Percentiles rank a stretch among this genome's conserved stretches.
These are phyloP conservation scores for Aspergillus floridensis DNA, from an alignment of 2,329 filamentous ascomycete genomes.

Conservation along the genomic window DNA sequence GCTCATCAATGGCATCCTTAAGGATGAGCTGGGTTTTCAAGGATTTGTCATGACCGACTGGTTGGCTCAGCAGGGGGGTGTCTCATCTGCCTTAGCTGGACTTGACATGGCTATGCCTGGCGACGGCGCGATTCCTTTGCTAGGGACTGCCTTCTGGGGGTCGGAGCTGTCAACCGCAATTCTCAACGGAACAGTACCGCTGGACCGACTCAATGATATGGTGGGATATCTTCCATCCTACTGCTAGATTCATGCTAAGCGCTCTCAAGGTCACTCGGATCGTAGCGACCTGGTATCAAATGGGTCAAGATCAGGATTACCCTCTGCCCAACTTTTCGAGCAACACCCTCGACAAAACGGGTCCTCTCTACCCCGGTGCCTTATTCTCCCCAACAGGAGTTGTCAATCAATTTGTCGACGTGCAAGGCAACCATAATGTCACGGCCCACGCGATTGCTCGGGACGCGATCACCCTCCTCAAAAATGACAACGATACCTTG, in stretches of 20 bases:
- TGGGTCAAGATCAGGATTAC: slow-evolving; percentile 58
- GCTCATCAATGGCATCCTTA: slow-evolving; percentile 66
- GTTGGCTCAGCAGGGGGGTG: slow-evolving; percentile 60
- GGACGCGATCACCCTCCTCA: slow-evolving; percentile 59
- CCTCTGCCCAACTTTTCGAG: slow-evolving; percentile 59
- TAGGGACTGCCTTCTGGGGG: slow-evolving; percentile 55
- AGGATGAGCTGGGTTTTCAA: slow-evolving; percentile 72
- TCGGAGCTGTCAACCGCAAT: slow-evolving; percentile 55
- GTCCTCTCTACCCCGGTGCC: slow-evolving; percentile 57
- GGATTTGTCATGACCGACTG: slow-evolving; percentile 71
- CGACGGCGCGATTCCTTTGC: slow-evolving; percentile 52
- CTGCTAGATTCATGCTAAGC: slow-evolving; percentile 9
- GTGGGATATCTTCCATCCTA: slow-evolving; percentile 16
- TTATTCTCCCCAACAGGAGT: slow-evolving; percentile 59
- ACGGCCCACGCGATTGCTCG: slow-evolving; percentile 53
- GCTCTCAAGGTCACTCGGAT: slow-evolving; percentile 49
- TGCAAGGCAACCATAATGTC: slow-evolving; percentile 53
- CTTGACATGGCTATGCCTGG: slow-evolving; percentile 71
- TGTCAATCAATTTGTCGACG: slow-evolving; percentile 68
- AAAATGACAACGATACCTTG: slow-evolving; percentile 59
- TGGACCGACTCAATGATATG: slow-evolving; percentile 56
- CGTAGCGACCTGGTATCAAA: slow-evolving; percentile 56
- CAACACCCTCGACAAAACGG: slow-evolving; percentile 56
- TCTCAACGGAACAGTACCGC: slow-evolving; percentile 57
- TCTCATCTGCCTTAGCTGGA: slow-evolving; percentile 60